A percentile compares a stretch with the other conserved stretches of the same genome.
phyloP scores from a whole-genome alignment of 345 rosid species.

The Clarkia xantiana region DNA sequence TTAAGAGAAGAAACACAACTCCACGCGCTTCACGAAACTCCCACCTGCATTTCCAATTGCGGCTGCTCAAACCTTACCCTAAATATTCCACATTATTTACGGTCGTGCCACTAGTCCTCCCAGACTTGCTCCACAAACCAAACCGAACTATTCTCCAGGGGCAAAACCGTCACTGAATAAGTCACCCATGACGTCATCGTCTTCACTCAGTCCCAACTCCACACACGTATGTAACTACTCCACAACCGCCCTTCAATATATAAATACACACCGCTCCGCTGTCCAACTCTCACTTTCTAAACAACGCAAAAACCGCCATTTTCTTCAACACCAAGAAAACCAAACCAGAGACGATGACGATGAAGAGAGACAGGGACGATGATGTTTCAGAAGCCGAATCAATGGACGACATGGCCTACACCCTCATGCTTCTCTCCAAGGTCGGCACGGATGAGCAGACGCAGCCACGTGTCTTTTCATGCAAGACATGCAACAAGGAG shows the following conservation, averaged over 20 bases:
- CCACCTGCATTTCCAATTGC: not conserved
- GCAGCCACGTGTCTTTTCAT: slow-evolving; percentile 32
- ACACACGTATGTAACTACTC: too few species aligned
- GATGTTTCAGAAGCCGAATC: slow-evolving; percentile 10
- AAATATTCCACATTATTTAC: not conserved
- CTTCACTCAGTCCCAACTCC: too few species aligned
- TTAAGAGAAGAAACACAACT: not conserved
- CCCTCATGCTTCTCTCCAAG: slow-evolving; percentile 55
- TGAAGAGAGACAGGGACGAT: slow-evolving; percentile 39
- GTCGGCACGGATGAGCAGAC: slow-evolving; percentile 24
- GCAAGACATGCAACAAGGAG: slow-evolving; percentile 77
- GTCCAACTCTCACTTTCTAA: not conserved
- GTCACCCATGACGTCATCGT: too few species aligned
- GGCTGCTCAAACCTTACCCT: not conserved
- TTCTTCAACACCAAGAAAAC: not conserved
- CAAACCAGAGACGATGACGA: not conserved
- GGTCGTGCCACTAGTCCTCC: not conserved
- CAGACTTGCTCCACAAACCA: not conserved
- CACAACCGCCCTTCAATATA: too few species aligned
- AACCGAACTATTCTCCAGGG: not conserved
- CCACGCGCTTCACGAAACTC: slow-evolving; percentile 6
- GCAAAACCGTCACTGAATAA: not conserved
- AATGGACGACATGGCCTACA: slow-evolving; percentile 32
- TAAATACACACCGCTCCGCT: not conserved
- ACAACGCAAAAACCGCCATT: not conserved